Conservation (phyloP, 108 stramenopile species). For the Nitzschia sp. region DNA sequence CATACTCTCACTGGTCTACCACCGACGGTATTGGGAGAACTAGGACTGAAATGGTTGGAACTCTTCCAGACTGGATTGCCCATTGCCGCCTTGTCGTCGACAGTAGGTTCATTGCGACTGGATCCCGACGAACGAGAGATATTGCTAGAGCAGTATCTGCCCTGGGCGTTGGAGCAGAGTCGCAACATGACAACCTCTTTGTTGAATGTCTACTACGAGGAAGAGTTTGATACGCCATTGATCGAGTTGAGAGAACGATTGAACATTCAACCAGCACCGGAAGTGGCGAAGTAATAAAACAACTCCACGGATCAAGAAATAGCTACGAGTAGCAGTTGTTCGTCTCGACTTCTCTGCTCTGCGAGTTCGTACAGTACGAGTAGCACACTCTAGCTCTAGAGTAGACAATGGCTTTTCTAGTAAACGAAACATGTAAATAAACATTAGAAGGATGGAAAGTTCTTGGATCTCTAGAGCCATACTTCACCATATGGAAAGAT, state of each 20-base stretch:
- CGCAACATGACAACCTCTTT: conserved; percentile 27
- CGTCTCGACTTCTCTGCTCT: too few species aligned
- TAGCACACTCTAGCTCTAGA: too few species aligned
- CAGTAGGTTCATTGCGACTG: conserved; percentile 58
- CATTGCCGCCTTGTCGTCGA: conserved; percentile 71
- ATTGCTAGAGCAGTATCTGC: conserved; percentile 64
- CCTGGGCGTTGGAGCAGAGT: conserved; percentile 67
- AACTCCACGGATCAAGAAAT: too few species aligned
- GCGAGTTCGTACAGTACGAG: too few species aligned
- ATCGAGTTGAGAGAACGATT: conserved; percentile 58
- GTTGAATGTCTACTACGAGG: conserved; percentile 83
- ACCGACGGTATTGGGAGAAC: conserved; percentile 93
- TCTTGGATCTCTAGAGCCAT: too few species aligned
- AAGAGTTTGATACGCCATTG: conserved; percentile 80
- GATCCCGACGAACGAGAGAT: conserved; percentile 37
- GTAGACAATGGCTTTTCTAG: too few species aligned
- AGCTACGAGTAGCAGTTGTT: too few species aligned
- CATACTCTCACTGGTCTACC: conserved; percentile 93
- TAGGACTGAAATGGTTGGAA: conserved; percentile 97
- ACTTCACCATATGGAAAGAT: too few species aligned
- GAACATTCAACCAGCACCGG: conserved; percentile 69
- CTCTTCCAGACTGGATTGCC: conserved; percentile 95
- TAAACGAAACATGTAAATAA: too few species aligned
- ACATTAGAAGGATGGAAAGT: too few species aligned
- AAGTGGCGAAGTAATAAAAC: neutral